Base-by-base conservation (phyloP, 805 yeast species). In the Myxozyma kluyveri region DNA sequence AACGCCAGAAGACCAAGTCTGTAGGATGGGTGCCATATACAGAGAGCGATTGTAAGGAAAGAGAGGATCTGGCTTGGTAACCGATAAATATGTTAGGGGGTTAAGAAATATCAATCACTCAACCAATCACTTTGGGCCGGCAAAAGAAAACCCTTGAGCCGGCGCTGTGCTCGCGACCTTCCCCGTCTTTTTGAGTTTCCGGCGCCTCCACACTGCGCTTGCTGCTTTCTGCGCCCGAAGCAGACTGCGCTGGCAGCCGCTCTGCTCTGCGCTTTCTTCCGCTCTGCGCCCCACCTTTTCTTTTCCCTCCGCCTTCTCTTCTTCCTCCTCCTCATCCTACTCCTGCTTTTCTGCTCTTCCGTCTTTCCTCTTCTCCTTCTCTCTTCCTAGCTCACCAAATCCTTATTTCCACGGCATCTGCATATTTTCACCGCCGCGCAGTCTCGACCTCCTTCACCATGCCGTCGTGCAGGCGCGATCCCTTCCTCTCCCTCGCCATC, bases 401-500 rank as follows among this genome's bases (percentile, higher is more conserved):
- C 23, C 18, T 35, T n/a, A 18, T 4, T 12, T 19, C 12, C 39
- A 26, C 44, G 3, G 10, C 21, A 7, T 14, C 32, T 9, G 32
- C 26, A 42, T 33, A 19, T 36, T 9, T 26, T 27, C 5, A 32
- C 1, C 18, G 35, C 24, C 41, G 12, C n/a, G 6, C 17, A 22
- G 5, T 24, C 21, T 21, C 41, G 21, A 27, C 29, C 12, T 7
- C 9, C 21, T 31, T 29, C 50, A 42, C 24, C 33, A 54, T 51
- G 56, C 46, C 42, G 29, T 43, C 52, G 14, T 36, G 39, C 21
- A 32, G 33, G n/a, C 51, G 49, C 48, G 55, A 52, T 42, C 61
- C 61, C 23, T 49, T 59, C 41, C 59, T 59, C 39, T 47, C 61
- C 22, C 42, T 59, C 40, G 61, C 59, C 19, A 51, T 51, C 44